phyloP scores from a whole-genome alignment of 148 eudicot species.

The Chenopodium quinoa region DNA sequence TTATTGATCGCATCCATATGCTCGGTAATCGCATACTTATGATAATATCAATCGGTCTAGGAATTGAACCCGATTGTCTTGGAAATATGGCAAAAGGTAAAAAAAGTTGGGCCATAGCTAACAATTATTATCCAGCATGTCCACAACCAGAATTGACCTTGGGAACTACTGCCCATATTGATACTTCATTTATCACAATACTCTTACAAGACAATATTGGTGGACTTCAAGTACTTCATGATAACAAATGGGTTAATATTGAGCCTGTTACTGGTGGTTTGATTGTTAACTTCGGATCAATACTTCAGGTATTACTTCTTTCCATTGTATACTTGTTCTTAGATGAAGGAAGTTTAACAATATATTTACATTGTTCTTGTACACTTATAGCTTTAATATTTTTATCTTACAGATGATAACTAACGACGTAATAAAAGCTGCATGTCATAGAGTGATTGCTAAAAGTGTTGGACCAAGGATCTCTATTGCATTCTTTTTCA shows the following conservation, averaged over 20 bases:
- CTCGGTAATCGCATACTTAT: conserved; percentile 28
- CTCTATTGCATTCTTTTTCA: conserved; percentile 36
- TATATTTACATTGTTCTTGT: too few species aligned
- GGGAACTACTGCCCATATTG: conserved; percentile 12
- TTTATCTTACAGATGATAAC: conserved; percentile 23
- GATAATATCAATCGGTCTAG: conserved; percentile 41
- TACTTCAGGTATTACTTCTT: background rate
- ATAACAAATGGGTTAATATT: too few species aligned
- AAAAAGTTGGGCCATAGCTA: conserved; percentile 13
- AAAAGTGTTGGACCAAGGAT: conserved; percentile 41
- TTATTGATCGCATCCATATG: conserved; percentile 10
- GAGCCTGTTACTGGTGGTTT: too few species aligned
- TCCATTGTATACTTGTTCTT: too few species aligned
- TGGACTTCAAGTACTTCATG: too few species aligned
- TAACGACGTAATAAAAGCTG: conserved; percentile 36
- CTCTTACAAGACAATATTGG: too few species aligned
- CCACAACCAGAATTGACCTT: conserved; percentile 20
- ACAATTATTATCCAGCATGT: conserved; percentile 42
- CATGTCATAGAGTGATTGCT: conserved; percentile 35
- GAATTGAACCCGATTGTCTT: conserved; percentile 31
- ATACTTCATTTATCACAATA: background rate
- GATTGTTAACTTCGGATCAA: conserved; percentile 5
- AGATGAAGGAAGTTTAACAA: too few species aligned
- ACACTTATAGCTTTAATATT: too few species aligned
- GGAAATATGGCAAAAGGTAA: conserved; percentile 23